These are phyloP conservation scores for Furcasterigmium furcatum DNA, from an alignment of 2,329 filamentous ascomycete genomes.

Conservation along the genomic window DNA sequence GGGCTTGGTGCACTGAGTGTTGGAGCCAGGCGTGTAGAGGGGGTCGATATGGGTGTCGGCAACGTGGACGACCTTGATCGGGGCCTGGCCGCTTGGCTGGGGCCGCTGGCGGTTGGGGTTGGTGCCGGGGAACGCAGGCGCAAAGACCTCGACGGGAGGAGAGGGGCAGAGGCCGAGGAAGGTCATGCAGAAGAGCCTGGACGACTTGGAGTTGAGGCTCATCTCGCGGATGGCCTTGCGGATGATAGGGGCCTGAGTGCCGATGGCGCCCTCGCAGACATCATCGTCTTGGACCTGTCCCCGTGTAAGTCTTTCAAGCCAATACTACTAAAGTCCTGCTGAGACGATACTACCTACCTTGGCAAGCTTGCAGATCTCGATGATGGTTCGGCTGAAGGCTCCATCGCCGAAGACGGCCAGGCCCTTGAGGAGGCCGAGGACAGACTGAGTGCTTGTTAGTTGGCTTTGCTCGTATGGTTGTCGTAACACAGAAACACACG, in stretches of 20 bases:
- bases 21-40: slow-evolving; percentile 49
- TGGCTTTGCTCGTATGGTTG: neutral
- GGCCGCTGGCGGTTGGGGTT: slow-evolving; percentile 33
- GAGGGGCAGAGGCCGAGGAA: slow-evolving; percentile 51
- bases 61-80: slow-evolving; percentile 54
- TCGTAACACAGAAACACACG: neutral
- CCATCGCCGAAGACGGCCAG: neutral
- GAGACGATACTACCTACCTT: neutral
- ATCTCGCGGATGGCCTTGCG: slow-evolving; percentile 45
- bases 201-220: slow-evolving; percentile 42
- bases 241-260: slow-evolving; percentile 49
- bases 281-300: slow-evolving; percentile 46
- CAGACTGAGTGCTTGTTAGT: too few relatives aligned
- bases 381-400: neutral
- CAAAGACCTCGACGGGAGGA: slow-evolving; percentile 38
- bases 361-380: neutral
- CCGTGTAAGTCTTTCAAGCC: slow-evolving; percentile 24
- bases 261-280: slow-evolving; percentile 51
- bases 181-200: slow-evolving; percentile 48
- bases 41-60: slow-evolving; percentile 59
- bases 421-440: neutral
- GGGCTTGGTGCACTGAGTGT: slow-evolving; percentile 52
- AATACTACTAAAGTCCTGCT: neutral
- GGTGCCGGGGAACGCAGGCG: slow-evolving; percentile 33
- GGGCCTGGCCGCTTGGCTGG: slow-evolving; percentile 36